phyloP scores from a whole-genome alignment of 208 protist genomes.

The Crithidia acanthocephali region DNA sequence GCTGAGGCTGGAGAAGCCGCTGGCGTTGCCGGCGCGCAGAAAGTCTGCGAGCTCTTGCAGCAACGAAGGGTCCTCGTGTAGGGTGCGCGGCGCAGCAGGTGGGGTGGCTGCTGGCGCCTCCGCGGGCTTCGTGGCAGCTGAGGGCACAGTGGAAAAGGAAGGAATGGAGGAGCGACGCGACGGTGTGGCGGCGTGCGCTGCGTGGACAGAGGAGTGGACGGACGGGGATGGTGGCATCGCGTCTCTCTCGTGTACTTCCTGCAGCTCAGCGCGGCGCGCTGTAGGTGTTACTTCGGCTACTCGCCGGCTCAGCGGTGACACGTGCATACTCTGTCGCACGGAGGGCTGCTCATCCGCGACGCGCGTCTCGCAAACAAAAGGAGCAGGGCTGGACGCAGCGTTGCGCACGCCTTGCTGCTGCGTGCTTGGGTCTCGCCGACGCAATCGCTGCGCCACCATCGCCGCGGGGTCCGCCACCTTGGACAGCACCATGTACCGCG shows the following conservation, averaged over 20 bases:
- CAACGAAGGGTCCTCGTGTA: constrained; percentile 13
- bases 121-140: too few species aligned
- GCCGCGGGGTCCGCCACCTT: constrained; percentile 4
- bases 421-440: constrained; percentile 2
- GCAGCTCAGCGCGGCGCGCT: too few species aligned
- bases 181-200: too few species aligned
- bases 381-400: not conserved
- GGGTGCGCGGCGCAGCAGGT: not conserved
- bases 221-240: too few species aligned
- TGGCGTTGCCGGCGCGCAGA: constrained; percentile 22
- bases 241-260: too few species aligned
- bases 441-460: constrained; percentile 5
- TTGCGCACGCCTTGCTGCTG: not conserved
- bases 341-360: not conserved
- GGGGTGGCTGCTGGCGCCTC: too few species aligned
- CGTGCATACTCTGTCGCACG: not conserved
- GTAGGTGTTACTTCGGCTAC: too few species aligned
- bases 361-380: not conserved
- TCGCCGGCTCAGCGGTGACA: not conserved
- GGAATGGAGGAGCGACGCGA: too few species aligned
- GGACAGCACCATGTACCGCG: constrained; percentile 33
- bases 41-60: constrained; percentile 30
- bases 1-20: constrained; percentile 21
- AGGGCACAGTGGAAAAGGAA: too few species aligned
- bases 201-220: too few species aligned